Evolutionary conservation across 345 rosid genomes (phyloP), one percentile per base, ranked within the genome.

Genomic region (Physaria fendleri): DNA sequence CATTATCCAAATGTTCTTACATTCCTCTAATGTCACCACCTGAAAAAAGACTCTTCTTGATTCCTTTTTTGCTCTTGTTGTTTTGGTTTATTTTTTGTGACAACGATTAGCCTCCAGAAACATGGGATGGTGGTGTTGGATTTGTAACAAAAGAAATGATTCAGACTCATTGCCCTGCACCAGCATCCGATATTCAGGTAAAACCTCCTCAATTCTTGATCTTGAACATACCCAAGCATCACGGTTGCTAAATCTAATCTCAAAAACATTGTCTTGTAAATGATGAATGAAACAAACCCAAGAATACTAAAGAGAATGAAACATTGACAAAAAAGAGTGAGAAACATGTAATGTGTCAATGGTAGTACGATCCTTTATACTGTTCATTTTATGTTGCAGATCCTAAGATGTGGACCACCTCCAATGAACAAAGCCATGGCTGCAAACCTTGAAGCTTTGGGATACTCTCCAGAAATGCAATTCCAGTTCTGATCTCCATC

Each of bases 371-470:
- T 27, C 32, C 5, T 4, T 1, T 2, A n/a, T 10, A 22, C 2
- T 39, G 46, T 37, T 40, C 22, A 10, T 33, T 6, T 33, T 5
- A 30, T 17, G 7, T 56, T 11, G 60, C 77, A 93, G 99, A 69
- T 93, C 53, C 77, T 93, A 64, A 85, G 94, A 74, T 89, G 97
- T 15, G 99, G 99, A 11, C 95, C 97, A 2, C 95, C 99, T 16
- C 97, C 95, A 0, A 93, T 87, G 99, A 93, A 93, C 91, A 88
- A 82, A 74, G 99, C 97, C 77, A n/a, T n/a, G n/a, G n/a, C n/a
- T n/a, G n/a, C n/a, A n/a, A n/a, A n/a, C n/a, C n/a, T n/a, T n/a
- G n/a, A n/a, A n/a, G n/a, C n/a, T n/a, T n/a, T n/a, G n/a, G n/a
- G n/a, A n/a, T n/a, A n/a, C n/a, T n/a, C n/a, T n/a, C n/a, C n/a